Evolutionary conservation across 2,329 filamentous ascomycete genomes (phyloP), one percentile per base, ranked within the genome.

Genomic region (Byssoonygena ceratinophila): DNA sequence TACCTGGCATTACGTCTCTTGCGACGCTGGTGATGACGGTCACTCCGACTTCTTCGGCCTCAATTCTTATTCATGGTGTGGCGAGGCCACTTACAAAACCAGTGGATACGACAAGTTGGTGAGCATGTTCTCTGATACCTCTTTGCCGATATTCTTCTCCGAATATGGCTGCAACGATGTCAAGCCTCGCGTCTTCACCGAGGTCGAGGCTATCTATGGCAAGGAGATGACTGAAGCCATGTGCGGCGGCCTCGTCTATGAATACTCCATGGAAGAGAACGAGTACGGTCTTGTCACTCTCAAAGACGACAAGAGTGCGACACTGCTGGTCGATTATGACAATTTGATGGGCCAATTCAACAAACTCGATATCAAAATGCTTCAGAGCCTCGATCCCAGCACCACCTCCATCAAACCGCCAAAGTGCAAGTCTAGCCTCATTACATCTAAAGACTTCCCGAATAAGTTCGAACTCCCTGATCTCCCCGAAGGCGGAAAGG

Each of bases 401-500:
- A 76, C 75, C 54, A 76, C 76, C 27, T 66, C 70, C 31, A 71
- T 78, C 55, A 69, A 73, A 34, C 68, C 85, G 2, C 83, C 85
- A 31, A 74, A 69, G 53, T 96, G 91, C 74, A 72, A 71, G 57
- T 55, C 74, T 29, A 76, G 73, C 55, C 74, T 94, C 51, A 90
- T 96, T 70, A 76, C 73, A 55, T 71, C 76, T 55, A 57, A 60
- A 31, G 78, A 76, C 56, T 94, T 95, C 75, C 79, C 78, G 69
- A 82, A 73, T 67, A 84, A 87, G 75, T 97, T 94, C 73, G 83
- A 82, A 43, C 73, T 95, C 53, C 90, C 85, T 45, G 70, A 63
- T 2, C 74, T 80, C 4, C 88, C 88, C 11, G 73, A 78, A 3
- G 85, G 82, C 58, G 83, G 82, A 36, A 74, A 82, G 55, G 75